A percentile compares a stretch with the other conserved stretches of the same genome.
Conservation (phyloP, 768 basidiomycete genomes). For the Tricholoma saponaceum region DNA sequence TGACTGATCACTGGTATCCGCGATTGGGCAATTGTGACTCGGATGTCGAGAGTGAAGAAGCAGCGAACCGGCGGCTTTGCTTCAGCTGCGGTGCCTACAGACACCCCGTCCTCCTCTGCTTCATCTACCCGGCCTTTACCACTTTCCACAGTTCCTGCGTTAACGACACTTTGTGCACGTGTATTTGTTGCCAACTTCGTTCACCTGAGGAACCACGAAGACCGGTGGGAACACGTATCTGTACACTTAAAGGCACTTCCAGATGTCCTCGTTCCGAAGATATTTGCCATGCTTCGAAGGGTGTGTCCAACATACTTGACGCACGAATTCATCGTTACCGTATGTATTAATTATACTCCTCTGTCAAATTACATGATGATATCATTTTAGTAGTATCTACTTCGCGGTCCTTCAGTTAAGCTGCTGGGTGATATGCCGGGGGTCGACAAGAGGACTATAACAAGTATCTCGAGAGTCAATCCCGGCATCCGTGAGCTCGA, state of each 20-base stretch:
- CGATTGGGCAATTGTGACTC: too few relatives aligned
- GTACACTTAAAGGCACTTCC: constrained; percentile 45
- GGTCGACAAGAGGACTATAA: constrained; percentile 46
- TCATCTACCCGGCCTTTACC: constrained; percentile 42
- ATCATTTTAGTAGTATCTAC: constrained; percentile 42
- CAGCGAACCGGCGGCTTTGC: constrained; percentile 5
- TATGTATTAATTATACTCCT: constrained; percentile 21
- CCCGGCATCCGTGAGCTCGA: constrained; percentile 41
- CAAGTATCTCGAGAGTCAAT: constrained; percentile 35
- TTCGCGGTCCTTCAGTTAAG: constrained; percentile 47
- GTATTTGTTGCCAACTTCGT: constrained; percentile 45
- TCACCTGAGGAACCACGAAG: constrained; percentile 32
- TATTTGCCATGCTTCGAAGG: constrained; percentile 48
- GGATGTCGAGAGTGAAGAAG: constrained; percentile 14
- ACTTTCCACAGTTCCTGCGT: constrained; percentile 31
- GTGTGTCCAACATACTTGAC: constrained; percentile 48
- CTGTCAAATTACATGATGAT: not conserved
- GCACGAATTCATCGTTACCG: constrained; percentile 53
- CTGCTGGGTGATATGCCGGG: constrained; percentile 49
- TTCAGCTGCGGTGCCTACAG: constrained; percentile 39
- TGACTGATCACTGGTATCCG: too few relatives aligned
- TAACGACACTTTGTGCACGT: constrained; percentile 48
- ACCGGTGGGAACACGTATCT: constrained; percentile 36
- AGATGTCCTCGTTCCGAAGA: constrained; percentile 41
- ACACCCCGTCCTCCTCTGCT: constrained; percentile 46